Evolutionary conservation across 352 stramenopile species (phyloP).

Genomic region (Hyaloperonospora arabidopsidis): DNA sequence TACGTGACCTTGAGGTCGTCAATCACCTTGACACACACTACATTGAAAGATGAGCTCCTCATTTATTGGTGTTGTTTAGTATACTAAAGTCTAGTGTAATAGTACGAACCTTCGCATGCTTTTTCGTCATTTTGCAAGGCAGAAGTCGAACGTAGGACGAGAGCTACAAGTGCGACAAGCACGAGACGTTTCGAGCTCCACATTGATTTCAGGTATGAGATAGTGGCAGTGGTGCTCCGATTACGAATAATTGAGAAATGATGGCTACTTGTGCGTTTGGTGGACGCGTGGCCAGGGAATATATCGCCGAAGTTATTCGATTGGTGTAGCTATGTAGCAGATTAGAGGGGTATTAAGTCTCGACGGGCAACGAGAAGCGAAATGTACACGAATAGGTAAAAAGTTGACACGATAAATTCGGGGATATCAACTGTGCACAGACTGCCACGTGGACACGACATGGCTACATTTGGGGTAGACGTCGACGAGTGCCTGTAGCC

Average conservation of each 20-base stretch:
- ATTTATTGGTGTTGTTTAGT: no score
- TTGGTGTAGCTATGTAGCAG: neutral
- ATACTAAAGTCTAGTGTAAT: neutral
- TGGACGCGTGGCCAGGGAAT: slow-evolving; percentile 13
- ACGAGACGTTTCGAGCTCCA: slow-evolving; percentile 48
- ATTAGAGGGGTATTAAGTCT: slow-evolving; percentile 13
- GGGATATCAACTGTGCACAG: slow-evolving; percentile 26
- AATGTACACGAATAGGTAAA: neutral
- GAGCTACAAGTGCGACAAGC: slow-evolving; percentile 58
- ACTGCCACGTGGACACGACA: slow-evolving; percentile 26
- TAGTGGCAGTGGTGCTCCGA: neutral
- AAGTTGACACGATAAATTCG: slow-evolving; percentile 11
- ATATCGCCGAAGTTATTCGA: neutral
- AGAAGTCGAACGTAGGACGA: slow-evolving; percentile 36
- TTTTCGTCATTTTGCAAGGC: slow-evolving; percentile 44
- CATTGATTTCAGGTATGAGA: slow-evolving; percentile 35
- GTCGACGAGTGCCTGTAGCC: no score
- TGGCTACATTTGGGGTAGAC: slow-evolving; percentile 21
- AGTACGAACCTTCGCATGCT: slow-evolving; percentile 79
- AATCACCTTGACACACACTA: slow-evolving; percentile 90
- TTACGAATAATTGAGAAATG: no score
- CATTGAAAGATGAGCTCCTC: neutral
- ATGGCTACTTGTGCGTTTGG: no score
- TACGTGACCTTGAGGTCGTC: slow-evolving; percentile 78
- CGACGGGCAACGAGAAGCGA: no score